Conservation (phyloP, 164 flowering plant genomes). For the Cinnamomum micranthum region DNA sequence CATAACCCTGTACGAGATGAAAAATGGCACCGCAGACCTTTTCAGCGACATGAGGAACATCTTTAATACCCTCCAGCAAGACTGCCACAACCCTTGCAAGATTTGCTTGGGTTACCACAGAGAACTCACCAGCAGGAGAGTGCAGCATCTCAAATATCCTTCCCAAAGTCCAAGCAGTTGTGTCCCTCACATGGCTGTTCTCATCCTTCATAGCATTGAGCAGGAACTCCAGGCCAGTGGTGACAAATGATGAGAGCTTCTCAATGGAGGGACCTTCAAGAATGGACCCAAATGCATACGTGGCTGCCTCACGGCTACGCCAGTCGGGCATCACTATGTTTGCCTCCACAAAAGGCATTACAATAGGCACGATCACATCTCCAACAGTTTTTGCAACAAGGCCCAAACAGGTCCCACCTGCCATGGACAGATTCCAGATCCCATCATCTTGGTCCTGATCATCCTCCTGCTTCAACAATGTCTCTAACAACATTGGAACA, state of each 20-base stretch:
- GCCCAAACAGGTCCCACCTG: constrained; percentile 80
- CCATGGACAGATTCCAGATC: constrained; percentile 79
- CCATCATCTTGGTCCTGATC: constrained; percentile 80
- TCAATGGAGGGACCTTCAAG: constrained; percentile 71
- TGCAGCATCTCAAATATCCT: constrained; percentile 75
- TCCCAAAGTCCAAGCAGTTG: constrained; percentile 81
- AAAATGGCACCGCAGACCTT: constrained; percentile 83
- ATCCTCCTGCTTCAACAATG: constrained; percentile 74
- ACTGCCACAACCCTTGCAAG: constrained; percentile 45
- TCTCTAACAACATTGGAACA: constrained; percentile 71
- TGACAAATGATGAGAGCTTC: constrained; percentile 55
- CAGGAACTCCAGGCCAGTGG: constrained; percentile 55
- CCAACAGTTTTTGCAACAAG: constrained; percentile 82
- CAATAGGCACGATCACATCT: constrained; percentile 64
- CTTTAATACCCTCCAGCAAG: constrained; percentile 57
- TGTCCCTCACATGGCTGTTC: constrained; percentile 72
- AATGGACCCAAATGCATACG: constrained; percentile 79
- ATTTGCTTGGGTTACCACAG: constrained; percentile 53
- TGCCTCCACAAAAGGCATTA: constrained; percentile 70
- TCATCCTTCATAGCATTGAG: constrained; percentile 62
- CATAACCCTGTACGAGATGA: constrained; percentile 72
- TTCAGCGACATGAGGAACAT: constrained; percentile 70
- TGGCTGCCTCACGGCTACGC: constrained; percentile 75
- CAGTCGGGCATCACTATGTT: constrained; percentile 66
- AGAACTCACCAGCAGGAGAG: constrained; percentile 47